Base-by-base conservation (phyloP, 495 filamentous ascomycete genomes). In the Hyaloscypha variabilis region DNA sequence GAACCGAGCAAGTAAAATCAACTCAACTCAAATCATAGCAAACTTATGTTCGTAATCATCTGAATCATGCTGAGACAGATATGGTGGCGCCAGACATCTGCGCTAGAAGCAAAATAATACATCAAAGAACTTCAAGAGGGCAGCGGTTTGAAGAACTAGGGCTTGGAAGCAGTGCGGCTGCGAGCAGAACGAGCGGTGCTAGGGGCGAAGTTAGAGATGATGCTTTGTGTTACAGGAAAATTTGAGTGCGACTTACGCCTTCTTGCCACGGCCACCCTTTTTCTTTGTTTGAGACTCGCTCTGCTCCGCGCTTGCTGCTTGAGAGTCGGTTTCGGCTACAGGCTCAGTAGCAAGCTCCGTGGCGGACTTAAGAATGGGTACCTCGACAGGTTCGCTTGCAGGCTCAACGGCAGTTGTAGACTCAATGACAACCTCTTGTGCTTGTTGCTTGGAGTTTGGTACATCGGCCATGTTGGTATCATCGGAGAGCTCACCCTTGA, bases 201-300 rank as follows among this genome's bases (percentile, higher is more conserved):
- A 46, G 39, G 1, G 19, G 19, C 19, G 39, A 14, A 17, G 10
- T 8, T 46, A 17, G 6, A 39, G 17, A n/a, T n/a, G n/a, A n/a
- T n/a, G n/a, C n/a, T n/a, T n/a, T n/a, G n/a, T n/a, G n/a, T n/a
- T n/a, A n/a, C n/a, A n/a, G 10, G 24, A 6, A 23, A 36, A 56
- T 26, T 49, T 14, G 29, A 31, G 31, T 28, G 23, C 8, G 39
- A 65, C 57, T 60, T 66, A 66, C 56, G n/a, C 8, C 23, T 60
- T 66, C 57, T 66, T 66, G 30, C 25, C 31, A 53, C 57, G 36
- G 13, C 28, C 28, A 49, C 56, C 64, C 26, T 61, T 66, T 58
- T 66, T 61, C 62, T 64, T 64, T 6, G 54, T 36, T 34, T 63
- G 26, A 8, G 50, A 19, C 19, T 53, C 46, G 8, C 24, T 64